Evolutionary conservation across 768 basidiomycete genomes (phyloP).

Genomic region (Favolaschia claudopus): DNA sequence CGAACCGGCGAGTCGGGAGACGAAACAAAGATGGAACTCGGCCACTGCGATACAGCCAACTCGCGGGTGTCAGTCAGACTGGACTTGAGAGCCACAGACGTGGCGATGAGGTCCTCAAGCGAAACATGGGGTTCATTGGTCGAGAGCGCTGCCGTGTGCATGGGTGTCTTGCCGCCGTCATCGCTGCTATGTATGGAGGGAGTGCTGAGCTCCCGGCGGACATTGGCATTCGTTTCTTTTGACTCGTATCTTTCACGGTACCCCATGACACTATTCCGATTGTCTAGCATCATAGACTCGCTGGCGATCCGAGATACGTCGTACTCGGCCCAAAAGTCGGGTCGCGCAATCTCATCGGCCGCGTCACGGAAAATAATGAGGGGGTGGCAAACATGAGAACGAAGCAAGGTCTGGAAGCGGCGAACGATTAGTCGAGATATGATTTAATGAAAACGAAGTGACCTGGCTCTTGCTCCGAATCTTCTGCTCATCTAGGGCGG

Average conservation of each 20-base stretch:
- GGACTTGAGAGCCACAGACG: constrained; percentile 77
- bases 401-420: constrained; percentile 64
- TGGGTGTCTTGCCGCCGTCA: constrained; percentile 27
- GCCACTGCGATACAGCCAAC: constrained; percentile 61
- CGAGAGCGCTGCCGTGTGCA: constrained; percentile 34
- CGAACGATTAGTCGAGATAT: neutral
- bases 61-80: constrained; percentile 69
- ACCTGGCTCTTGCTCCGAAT: constrained; percentile 81
- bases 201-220: neutral
- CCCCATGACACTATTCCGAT: constrained; percentile 62
- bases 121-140: constrained; percentile 57
- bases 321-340: constrained; percentile 73
- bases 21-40: constrained; percentile 50
- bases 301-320: constrained; percentile 67
- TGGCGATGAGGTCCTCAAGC: constrained; percentile 77
- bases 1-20: constrained; percentile 37
- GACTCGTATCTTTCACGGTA: constrained; percentile 41
- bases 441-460: constrained; percentile 32
- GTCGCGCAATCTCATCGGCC: constrained; percentile 65
- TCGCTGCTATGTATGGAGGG: constrained; percentile 12
- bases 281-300: constrained; percentile 74
- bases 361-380: constrained; percentile 73
- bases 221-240: neutral
- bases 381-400: constrained; percentile 78
- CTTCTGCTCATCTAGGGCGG: constrained; percentile 70